Evolutionary conservation across 1,284 basidiomycete species (phyloP).

Genomic region (Trametes pubescens): DNA sequence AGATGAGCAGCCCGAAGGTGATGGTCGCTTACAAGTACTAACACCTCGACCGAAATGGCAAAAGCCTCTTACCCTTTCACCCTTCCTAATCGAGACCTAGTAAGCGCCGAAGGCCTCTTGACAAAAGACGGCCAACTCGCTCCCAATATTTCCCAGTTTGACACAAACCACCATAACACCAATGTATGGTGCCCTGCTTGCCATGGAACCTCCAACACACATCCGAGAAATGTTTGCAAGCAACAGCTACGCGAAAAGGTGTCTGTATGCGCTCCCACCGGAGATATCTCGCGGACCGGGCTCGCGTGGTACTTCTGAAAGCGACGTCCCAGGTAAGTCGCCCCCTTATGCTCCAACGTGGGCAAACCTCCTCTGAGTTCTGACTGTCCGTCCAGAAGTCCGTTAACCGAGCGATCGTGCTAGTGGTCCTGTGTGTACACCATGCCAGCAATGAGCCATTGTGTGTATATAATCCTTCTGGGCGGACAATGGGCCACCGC

Average conservation of each 20-base stretch:
- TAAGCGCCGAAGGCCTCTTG: background rate
- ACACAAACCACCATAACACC: background rate
- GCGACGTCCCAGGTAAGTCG: conserved; percentile 28
- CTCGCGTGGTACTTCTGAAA: conserved; percentile 22
- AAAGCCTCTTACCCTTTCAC: conserved; percentile 11
- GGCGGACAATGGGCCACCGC: conserved; percentile 25
- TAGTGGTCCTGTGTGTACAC: background rate
- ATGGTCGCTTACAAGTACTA: conserved; percentile 15
- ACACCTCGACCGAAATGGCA: conserved; percentile 22
- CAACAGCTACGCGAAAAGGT: background rate
- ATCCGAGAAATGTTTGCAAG: too few relatives aligned
- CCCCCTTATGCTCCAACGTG: conserved; percentile 30
- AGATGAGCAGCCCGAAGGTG: background rate
- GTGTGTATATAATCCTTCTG: conserved; percentile 26
- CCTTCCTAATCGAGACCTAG: conserved; percentile 17
- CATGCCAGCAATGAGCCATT: conserved; percentile 23
- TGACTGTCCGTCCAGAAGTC: conserved; percentile 15
- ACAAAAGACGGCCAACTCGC: background rate
- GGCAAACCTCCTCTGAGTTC: conserved; percentile 1
- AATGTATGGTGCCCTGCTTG: background rate
- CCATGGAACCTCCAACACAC: too few relatives aligned
- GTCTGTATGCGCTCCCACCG: background rate
- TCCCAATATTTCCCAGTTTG: background rate
- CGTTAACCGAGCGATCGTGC: conserved; percentile 16
- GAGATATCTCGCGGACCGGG: conserved; percentile 31